Evolutionary conservation across 371 early-diverging fungal genomes (phyloP), one percentile per base, ranked within the genome.

Genomic region (Chytridium lagenaria): DNA sequence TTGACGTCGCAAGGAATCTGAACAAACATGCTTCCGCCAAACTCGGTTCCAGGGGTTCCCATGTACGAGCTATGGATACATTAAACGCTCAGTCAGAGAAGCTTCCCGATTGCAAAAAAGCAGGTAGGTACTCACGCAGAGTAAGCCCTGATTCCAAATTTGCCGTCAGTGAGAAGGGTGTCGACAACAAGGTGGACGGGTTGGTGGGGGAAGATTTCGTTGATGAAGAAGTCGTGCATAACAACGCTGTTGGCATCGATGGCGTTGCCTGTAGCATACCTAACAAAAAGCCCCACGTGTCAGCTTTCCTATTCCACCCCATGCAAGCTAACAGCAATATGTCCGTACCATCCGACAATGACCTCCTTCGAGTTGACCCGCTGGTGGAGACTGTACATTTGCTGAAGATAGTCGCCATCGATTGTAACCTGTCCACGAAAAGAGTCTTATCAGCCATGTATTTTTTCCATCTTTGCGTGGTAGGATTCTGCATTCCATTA

Each of bases 171-270:
- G 16, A 80, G 83, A 49, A 89, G 89, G 10, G 94, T 91, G 80
- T 97, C 96, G 83, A 97, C 86, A 30, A 94, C 89, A 70, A 97
- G 84, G 75, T 93, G 94, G 57, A 97, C 91, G 55, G 96, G 93
- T 2, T 37, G 51, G 38, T 55, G 70, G 23, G 92, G 91, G n/a
- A 88, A 87, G 19, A 89, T 90, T 79, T 95, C 95, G 76, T 86
- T 88, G 37, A 91, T 85, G 77, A 95, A 95, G 81, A 92, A 90
- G 75, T 95, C 91, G 80, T 97, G 95, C 72, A 94, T 89, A 70
- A 92, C 86, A 52, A 94, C 91, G 23, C 90, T 89, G 79, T 92
- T 88, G 75, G 91, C 89, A 79, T 90, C 88, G 77, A 94, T 81
- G 34, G 92, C 93, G 40, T 92, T 90, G 26, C 81, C 78, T 1